Evolutionary conservation across 2,329 filamentous ascomycete genomes (phyloP).

Genomic region (Apiospora koreana): DNA sequence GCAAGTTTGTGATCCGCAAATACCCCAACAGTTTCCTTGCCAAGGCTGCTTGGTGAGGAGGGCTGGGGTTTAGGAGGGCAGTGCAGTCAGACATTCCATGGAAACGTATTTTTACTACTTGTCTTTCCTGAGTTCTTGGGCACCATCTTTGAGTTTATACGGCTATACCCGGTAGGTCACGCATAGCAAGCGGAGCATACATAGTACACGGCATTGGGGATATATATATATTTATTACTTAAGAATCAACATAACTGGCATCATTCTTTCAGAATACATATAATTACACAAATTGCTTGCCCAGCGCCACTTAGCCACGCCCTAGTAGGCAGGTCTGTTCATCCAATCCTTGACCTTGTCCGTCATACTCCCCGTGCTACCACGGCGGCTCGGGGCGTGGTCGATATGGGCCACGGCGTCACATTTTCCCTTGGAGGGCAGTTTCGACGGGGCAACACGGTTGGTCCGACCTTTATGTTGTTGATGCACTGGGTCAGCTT

Average conservation of each 20-base stretch:
- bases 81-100: background rate
- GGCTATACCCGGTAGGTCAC: background rate
- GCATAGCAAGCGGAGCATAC: background rate
- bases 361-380: conserved; percentile 25
- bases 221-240: background rate
- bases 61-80: background rate
- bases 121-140: background rate
- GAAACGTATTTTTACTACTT: background rate
- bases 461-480: conserved; percentile 31
- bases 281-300: background rate
- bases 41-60: conserved; percentile 61
- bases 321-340: conserved; percentile 31
- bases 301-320: background rate
- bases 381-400: conserved; percentile 28
- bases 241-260: background rate
- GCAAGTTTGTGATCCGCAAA: conserved; percentile 63
- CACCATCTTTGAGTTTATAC: background rate
- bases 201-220: background rate
- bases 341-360: conserved; percentile 30
- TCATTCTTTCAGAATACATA: background rate
- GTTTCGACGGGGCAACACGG: conserved; percentile 26
- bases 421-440: conserved; percentile 29
- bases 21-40: conserved; percentile 60
- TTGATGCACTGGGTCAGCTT: background rate
- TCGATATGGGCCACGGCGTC: conserved; percentile 27